These are phyloP conservation scores for Calonectria leucothoes DNA, from an alignment of 2,329 filamentous ascomycete species.

Conservation along the genomic window DNA sequence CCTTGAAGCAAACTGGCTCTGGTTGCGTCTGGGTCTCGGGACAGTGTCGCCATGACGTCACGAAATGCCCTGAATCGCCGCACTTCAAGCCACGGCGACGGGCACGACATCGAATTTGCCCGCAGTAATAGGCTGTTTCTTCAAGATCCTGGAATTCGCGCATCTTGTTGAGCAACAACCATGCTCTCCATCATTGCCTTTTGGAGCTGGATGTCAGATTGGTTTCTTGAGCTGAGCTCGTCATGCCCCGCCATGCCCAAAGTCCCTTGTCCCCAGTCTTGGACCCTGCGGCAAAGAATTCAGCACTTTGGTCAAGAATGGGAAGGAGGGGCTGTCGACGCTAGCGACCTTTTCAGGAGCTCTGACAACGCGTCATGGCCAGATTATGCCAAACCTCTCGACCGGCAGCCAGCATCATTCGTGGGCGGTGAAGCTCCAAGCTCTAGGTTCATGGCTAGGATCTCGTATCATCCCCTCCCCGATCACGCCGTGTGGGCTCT, in stretches of 20 bases:
- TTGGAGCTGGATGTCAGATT: slow-evolving; percentile 1
- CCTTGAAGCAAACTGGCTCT: neutral
- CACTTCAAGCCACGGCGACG: neutral
- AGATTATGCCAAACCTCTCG: slow-evolving; percentile 5
- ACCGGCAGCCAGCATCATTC: neutral
- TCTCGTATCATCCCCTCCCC: slow-evolving; percentile 32
- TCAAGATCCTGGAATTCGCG: neutral
- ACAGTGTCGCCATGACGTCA: slow-evolving; percentile 20
- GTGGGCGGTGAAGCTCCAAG: slow-evolving; percentile 18
- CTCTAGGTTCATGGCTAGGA: slow-evolving; percentile 5
- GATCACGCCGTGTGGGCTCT: slow-evolving; percentile 30
- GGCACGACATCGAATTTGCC: neutral
- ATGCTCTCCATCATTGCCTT: neutral
- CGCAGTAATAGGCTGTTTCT: neutral
- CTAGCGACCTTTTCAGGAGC: neutral
- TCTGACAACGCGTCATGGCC: slow-evolving; percentile 15
- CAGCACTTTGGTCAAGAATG: neutral
- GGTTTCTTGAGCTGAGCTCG: neutral
- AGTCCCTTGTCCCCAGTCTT: neutral
- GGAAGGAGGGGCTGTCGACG: neutral
- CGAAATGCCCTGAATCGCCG: neutral
- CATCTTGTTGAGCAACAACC: too few species aligned
- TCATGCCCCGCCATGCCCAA: neutral
- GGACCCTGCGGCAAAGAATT: neutral
- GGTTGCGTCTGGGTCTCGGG: neutral